Base-by-base conservation (phyloP, 352 stramenopile species). In the Pseudoperonospora humuli region DNA sequence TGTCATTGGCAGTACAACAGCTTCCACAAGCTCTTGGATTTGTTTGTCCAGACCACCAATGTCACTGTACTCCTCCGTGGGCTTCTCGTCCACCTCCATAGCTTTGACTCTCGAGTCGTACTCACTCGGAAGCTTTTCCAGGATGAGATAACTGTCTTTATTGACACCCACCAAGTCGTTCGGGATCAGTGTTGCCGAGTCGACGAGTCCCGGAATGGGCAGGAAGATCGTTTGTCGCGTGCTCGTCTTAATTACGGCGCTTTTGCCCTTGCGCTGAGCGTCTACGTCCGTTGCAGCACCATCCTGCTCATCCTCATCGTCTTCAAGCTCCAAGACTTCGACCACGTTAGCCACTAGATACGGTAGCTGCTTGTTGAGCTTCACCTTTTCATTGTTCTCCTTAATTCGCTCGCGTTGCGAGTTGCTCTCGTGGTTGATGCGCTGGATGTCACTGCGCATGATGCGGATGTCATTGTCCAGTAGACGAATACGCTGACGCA, bases 311-410 rank as follows among this genome's bases (percentile, higher is more conserved):
- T 95, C 87, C 39, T 96, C 90, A 47, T 98, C 90, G 35, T 94
- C 75, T 33, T 94, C 63, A 3, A 92, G 65, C 50, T 92, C 70
- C 17, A 95, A 50, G 14, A 94, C 64, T 50, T 99, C 96, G 11
- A 99, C 91, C 19, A 99, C 93, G 75, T 99, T 98, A 28, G 89
- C 95, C n/a, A 99, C 96, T 3, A 99, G 69, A 59, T 98, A 99
- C 17, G 96, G 96, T 37, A 99, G 64, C 68, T 98, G 93, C 62
- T 98, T 98, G 75, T 99, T 99, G 19, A 99, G 67, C 70, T 99
- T 99, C 51, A 99, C 93, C 62, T 99, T 99, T 62, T 99, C 96
- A 67, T 97, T 96, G 72, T 99, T 99, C 58, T 99, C 95, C 54
- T 96, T 97, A 67, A 99, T 98, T 13, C 90, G 77, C 39, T 97